A percentile compares a stretch with the other conserved stretches of the same genome.
Evolutionary conservation across 2,329 filamentous ascomycete species (phyloP).

Genomic region (Cladophialophora immunda): DNA sequence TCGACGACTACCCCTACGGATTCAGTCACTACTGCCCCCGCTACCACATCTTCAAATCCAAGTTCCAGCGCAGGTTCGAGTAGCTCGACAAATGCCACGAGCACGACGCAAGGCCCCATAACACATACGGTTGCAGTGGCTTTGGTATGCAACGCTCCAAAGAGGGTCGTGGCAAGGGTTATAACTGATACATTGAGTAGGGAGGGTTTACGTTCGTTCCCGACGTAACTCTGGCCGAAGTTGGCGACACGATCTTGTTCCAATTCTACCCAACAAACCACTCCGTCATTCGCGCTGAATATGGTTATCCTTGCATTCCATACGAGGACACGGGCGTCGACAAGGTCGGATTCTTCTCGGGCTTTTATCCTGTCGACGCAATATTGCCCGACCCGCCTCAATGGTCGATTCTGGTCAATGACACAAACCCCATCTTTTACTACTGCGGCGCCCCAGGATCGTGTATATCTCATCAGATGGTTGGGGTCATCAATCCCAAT

Average conservation of each 20-base stretch:
- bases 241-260: slow-evolving; percentile 51
- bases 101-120: slow-evolving; percentile 31
- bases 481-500: slow-evolving; percentile 75
- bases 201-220: slow-evolving; percentile 38
- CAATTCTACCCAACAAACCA: slow-evolving; percentile 71
- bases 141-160: slow-evolving; percentile 22
- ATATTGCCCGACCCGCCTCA: slow-evolving; percentile 55
- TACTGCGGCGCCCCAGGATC: slow-evolving; percentile 74
- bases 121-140: slow-evolving; percentile 38
- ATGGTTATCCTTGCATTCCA: slow-evolving; percentile 68
- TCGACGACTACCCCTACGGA: slow-evolving; percentile 12
- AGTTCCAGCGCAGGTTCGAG: slow-evolving; percentile 8
- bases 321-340: slow-evolving; percentile 62
- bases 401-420: slow-evolving; percentile 61
- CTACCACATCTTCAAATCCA: slow-evolving; percentile 4
- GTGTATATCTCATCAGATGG: slow-evolving; percentile 73
- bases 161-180: background rate
- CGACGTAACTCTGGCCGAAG: slow-evolving; percentile 35
- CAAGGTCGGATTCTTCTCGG: slow-evolving; percentile 64
- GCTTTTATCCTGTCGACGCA: slow-evolving; percentile 56
- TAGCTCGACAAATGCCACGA: slow-evolving; percentile 22
- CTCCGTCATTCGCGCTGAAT: slow-evolving; percentile 70
- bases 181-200: slow-evolving; percentile 21
- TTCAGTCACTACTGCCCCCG: slow-evolving; percentile 5
- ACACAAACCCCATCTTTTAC: slow-evolving; percentile 71